Evolutionary conservation across 2,329 filamentous ascomycete species (phyloP), one percentile per base, ranked within the genome.

Genomic region (Penicillium sumatraense): DNA sequence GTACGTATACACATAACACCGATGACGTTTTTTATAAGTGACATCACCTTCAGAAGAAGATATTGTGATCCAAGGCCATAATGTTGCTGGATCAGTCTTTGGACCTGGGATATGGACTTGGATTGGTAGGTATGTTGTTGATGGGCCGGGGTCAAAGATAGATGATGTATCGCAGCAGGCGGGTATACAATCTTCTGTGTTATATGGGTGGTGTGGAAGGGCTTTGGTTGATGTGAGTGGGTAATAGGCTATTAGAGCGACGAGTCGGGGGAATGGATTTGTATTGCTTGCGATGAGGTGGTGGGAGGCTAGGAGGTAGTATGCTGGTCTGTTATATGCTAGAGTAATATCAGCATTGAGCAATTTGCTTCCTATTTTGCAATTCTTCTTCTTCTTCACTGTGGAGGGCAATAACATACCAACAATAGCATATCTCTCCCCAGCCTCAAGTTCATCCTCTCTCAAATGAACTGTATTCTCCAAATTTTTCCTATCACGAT

Each of bases 281-380:
- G 79, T 79, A 49, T 81, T 82, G n/a, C 80, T 78, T 54, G 48
- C 29, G 20, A 60, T 52, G 36, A 64, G 62, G 50, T 72, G 70
- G 48, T 72, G 70, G 0, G 68, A 62, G 20, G 83, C 78, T 46
- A 87, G 78, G 16, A 82, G 80, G 20, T 82, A 70, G 20, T 81
- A 73, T 18, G 84, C 85, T 4, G 85, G 84, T 48, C 83, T 78
- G 23, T 83, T 83, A 58, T 83, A 87, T 51, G 85, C 85, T 86
- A 56, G 9, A n/a, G 21, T 4, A 24, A 8, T 44, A 3, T 36
- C 14, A 36, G 33, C n/a, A n/a, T n/a, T n/a, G n/a, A n/a, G n/a
- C n/a, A n/a, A n/a, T n/a, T n/a, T n/a, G n/a, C n/a, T n/a, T n/a
- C n/a, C 14, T 18, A 16, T 16, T 18, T 36, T 41, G 36, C 16